Evolutionary conservation across 257 asterid species (phyloP).

Genomic region (Penstemon barbatus): DNA sequence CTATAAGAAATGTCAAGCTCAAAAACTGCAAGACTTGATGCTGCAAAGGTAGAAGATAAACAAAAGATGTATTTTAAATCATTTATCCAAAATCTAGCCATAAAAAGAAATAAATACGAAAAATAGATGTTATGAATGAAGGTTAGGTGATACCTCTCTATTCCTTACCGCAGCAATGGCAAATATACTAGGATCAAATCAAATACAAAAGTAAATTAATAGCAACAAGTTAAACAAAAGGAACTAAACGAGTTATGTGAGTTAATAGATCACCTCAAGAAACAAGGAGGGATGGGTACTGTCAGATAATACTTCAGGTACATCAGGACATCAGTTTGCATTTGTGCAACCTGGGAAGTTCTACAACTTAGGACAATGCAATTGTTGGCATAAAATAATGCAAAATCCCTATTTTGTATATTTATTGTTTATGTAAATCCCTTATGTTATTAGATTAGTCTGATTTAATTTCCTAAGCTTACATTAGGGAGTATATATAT

Average conservation of each 20-base stretch:
- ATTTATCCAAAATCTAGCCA: neutral
- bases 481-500: too few species aligned
- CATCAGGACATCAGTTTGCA: constrained; percentile 74
- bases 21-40: constrained; percentile 69
- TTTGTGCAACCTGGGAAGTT: constrained; percentile 58
- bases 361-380: constrained; percentile 11
- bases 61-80: too few species aligned
- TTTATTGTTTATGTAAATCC: too few species aligned
- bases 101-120: neutral
- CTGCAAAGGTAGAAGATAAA: neutral
- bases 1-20: constrained; percentile 50
- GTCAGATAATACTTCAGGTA: constrained; percentile 86
- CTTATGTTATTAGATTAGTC: too few species aligned
- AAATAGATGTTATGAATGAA: neutral
- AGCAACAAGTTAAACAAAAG: neutral
- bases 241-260: neutral
- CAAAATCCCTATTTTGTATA: neutral
- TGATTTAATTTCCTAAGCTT: too few species aligned
- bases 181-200: constrained; percentile 55
- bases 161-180: constrained; percentile 79
- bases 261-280: constrained; percentile 49
- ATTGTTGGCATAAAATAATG: neutral
- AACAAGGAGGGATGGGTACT: constrained; percentile 73
- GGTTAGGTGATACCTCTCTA: constrained; percentile 44
- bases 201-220: constrained; percentile 7